Evolutionary conservation across 2,329 filamentous ascomycete species (phyloP).

Genomic region (Canariomyces notabilis): DNA sequence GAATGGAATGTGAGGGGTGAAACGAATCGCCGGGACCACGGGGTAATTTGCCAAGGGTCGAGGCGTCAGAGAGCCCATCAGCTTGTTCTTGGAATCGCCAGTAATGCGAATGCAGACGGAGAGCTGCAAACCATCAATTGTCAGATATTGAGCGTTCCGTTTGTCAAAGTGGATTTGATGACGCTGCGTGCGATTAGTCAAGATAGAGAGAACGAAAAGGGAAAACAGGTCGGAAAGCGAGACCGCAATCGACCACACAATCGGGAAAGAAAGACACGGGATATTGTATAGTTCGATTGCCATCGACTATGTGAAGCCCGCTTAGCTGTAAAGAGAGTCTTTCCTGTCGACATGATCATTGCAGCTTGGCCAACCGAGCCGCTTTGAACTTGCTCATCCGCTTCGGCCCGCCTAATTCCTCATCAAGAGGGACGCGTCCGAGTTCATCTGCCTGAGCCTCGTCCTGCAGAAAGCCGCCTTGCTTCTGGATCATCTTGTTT

Average conservation of each 20-base stretch:
- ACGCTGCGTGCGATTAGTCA: not conserved
- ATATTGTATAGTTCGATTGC: conserved; percentile 19
- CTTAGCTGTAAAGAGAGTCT: conserved; percentile 26
- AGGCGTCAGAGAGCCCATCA: conserved; percentile 58
- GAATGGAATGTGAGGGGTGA: conserved; percentile 51
- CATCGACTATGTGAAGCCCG: conserved; percentile 23
- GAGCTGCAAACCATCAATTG: conserved; percentile 50
- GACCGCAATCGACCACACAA: conserved; percentile 11
- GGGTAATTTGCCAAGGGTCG: conserved; percentile 28
- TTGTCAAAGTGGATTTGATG: conserved; percentile 4
- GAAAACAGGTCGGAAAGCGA: not conserved
- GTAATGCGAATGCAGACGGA: conserved; percentile 50
- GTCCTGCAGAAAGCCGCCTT: conserved; percentile 76
- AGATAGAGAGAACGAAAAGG: not conserved
- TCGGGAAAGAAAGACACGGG: not conserved
- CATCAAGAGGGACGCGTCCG: conserved; percentile 61
- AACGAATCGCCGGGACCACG: conserved; percentile 57
- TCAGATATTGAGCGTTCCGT: conserved; percentile 44
- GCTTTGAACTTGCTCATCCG: conserved; percentile 71
- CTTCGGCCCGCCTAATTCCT: conserved; percentile 58
- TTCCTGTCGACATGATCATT: conserved; percentile 29
- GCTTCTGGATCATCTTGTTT: conserved; percentile 74
- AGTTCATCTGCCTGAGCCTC: conserved; percentile 51
- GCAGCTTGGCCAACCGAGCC: conserved; percentile 52
- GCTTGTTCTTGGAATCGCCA: conserved; percentile 53